Percentiles rank a stretch among this genome's conserved stretches.
Evolutionary conservation across 1,139 yeast species (phyloP).

Genomic region (Lodderomyces jiufengensis): DNA sequence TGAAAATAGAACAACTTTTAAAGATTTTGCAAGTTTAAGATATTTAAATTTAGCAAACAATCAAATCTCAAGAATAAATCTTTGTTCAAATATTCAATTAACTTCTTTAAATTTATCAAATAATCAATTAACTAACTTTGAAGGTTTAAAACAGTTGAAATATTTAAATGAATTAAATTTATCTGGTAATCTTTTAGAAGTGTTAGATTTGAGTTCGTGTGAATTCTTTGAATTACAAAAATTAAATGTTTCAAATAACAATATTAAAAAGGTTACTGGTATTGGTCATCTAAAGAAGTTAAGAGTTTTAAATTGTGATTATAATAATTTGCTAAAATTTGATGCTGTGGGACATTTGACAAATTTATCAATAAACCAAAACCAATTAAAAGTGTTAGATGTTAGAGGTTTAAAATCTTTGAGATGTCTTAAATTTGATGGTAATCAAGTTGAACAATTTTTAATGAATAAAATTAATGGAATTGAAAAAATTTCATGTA

Average conservation of each 20-base stretch:
- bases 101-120: constrained; percentile 30
- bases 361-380: constrained; percentile 42
- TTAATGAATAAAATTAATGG: constrained; percentile 23
- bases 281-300: constrained; percentile 34
- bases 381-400: constrained; percentile 31
- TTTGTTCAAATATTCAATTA: constrained; percentile 35
- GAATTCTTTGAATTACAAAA: constrained; percentile 42
- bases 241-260: constrained; percentile 43
- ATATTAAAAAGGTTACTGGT: constrained; percentile 22
- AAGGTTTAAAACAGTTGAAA: constrained; percentile 37
- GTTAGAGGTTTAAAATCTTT: constrained; percentile 34
- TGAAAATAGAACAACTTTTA: constrained; percentile 41
- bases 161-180: constrained; percentile 42
- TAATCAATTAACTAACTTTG: constrained; percentile 31
- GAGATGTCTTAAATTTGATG: constrained; percentile 46
- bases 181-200: constrained; percentile 42
- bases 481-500: constrained; percentile 43
- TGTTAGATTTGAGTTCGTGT: constrained; percentile 32
- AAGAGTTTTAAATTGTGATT: constrained; percentile 41
- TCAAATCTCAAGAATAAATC: constrained; percentile 28
- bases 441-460: constrained; percentile 28
- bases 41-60: constrained; percentile 40
- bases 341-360: constrained; percentile 24
- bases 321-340: constrained; percentile 33
- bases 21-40: constrained; percentile 39